Base-by-base conservation (phyloP, 179 eudicot species). In the Spergularia azorica region DNA sequence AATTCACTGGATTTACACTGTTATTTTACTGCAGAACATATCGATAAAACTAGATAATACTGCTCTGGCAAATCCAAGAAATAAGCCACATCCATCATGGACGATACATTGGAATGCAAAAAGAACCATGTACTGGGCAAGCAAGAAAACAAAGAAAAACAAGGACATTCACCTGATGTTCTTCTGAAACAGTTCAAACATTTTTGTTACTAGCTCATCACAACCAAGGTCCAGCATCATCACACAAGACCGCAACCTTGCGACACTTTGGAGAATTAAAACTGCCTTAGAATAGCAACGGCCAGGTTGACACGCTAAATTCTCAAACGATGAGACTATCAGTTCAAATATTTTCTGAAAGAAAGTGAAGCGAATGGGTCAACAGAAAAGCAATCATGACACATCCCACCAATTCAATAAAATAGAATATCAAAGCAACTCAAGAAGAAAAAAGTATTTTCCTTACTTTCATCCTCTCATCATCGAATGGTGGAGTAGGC, bases 191-290 rank as follows among this genome's bases (percentile, higher is more conserved):
- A 78, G 86, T 67, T 88, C 83, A 84, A 93, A 91, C 91, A 93
- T 87, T 79, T 88, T 75, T 62, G 80, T 73, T 71, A 93, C 83
- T 54, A 90, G 70, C 10, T 80, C 79, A 81, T 88, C 88, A 55
- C 87, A 84, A 54, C 88, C 91, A 17, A 90, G 83, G 80, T 91
- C 97, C 75, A 90, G 81, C 96, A 93, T 90, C 85, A 90, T 80
- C 80, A 93, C 80, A 82, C 88, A 84, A 36, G 88, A 85, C 70
- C 83, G 88, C 67, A 87, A 82, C 62, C 65, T 82, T 16, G 91
- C 90, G 67, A 90, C 77, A 65, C 72, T 84, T 32, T 85, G 80
- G 58, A 91, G 82, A 77, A 93, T 85, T 26, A 79, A 63, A 10
- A 86, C 79, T 9, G 90, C 89, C 85, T 90, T 89, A 39, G 87